Percentiles rank a stretch among this genome's conserved stretches.
These are phyloP conservation scores for Colletotrichum scovillei DNA, from an alignment of 2,329 filamentous ascomycete genomes.

Conservation along the genomic window DNA sequence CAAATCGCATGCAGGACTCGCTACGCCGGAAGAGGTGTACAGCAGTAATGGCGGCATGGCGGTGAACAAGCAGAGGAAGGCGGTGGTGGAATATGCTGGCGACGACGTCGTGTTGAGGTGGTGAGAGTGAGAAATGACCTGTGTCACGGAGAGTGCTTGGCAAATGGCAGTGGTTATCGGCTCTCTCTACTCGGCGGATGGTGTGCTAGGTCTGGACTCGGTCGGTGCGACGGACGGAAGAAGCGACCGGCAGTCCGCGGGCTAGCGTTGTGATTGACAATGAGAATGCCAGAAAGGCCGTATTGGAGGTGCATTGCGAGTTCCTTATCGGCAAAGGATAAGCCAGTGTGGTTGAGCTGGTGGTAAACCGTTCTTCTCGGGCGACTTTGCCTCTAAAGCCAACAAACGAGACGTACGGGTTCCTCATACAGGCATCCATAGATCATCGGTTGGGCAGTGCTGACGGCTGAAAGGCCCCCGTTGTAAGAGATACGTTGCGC, in stretches of 20 bases:
- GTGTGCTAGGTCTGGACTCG: neutral
- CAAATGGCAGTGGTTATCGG: constrained; percentile 12
- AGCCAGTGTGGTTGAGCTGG: neutral
- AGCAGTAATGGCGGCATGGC: constrained; percentile 1
- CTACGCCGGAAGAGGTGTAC: neutral
- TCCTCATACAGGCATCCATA: neutral
- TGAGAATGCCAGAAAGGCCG: neutral
- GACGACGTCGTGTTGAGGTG: constrained; percentile 3
- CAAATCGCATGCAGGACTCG: constrained; percentile 27
- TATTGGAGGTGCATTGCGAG: neutral
- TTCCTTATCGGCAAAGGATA: neutral
- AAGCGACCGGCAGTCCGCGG: constrained; percentile 14
- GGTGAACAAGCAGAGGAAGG: constrained; percentile 14
- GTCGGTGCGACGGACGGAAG: constrained; percentile 11
- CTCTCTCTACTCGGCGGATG: constrained; percentile 7
- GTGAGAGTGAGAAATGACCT: constrained; percentile 28
- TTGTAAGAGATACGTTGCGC: constrained; percentile 5
- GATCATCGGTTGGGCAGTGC: neutral
- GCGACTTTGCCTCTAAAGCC: neutral
- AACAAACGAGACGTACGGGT: neutral
- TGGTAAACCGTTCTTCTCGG: neutral
- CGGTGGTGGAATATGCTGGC: neutral
- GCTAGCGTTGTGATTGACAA: constrained; percentile 1
- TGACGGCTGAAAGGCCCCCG: neutral
- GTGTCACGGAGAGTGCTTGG: constrained; percentile 5